Base-by-base conservation (phyloP, 805 yeast genomes). In the Blastobotrys robertii region DNA sequence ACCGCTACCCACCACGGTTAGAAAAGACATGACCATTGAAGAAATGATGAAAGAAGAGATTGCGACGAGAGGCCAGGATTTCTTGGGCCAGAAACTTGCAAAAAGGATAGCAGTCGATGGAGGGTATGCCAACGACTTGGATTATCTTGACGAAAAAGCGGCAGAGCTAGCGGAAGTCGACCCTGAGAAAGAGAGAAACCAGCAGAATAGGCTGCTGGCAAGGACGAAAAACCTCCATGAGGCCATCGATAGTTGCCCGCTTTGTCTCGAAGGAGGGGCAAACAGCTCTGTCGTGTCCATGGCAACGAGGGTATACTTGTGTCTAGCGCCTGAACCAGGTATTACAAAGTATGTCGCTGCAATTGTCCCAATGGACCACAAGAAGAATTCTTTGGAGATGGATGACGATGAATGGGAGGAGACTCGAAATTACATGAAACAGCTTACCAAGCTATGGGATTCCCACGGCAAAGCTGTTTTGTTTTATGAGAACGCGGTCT, bases 341-440 rank as follows among this genome's bases (percentile, higher is more conserved):
- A 50, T 70, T 8, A 58, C 60, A 8, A 50, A 53, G 29, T 56
- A 53, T 37, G 56, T 65, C 3, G 56, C 64, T 1, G 61, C 63
- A 50, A 70, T 73, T 25, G 66, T 65, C 0, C 76, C 77, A 1
- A 51, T 64, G 8, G 55, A 56, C 2, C 78, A 73, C 46, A 47
- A 57, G 19, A 50, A 50, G 16, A 71, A 67, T 49, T 63, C 70
- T 0, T 50, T 72, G 4, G 57, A 58, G 16, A 65, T 74, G 44
- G 69, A 62, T 16, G 60, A 57, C n/a, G 67, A 66, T 35, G 74
- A 69, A 46, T 59, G 64, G 63, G 65, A 61, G 12, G 77, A 73
- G 49, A 59, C 73, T 2, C 48, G 60, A 39, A 64, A 65, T 29
- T 65, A 66, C 44, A 69, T 72, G 76, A 57, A 61, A 25, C 52